Base-by-base conservation (phyloP, 441 rosid species). In the Mallotus japonicus region DNA sequence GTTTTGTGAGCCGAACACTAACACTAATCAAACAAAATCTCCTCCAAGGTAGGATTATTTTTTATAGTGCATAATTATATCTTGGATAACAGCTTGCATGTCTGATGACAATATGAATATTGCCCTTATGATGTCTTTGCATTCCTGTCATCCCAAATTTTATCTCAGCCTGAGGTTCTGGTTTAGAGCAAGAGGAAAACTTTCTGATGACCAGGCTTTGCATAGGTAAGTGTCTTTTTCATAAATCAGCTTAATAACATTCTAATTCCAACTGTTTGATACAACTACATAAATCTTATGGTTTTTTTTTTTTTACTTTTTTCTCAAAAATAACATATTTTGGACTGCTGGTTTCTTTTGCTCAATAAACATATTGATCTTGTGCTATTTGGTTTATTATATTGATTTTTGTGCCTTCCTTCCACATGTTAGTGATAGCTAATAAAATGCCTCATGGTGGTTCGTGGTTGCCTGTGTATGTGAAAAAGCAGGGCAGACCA, bases 141-240 rank as follows among this genome's bases (percentile, higher is more conserved):
- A 53, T 14, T 68, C 37, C 16, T 34, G 19, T 67, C 69, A 69
- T 65, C 50, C 68, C 55, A 34, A 73, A 65, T 73, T 73, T 76
- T 56, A 55, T 79, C 75, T 72, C 92, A 93, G 98, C 59, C 78
- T 93, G 85, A 95, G 76, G 85, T 90, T 82, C 78, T 95, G 99
- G 99, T 86, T 93, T 84, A 91, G 91, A 86, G 91, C 99, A 75
- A 89, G 78, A 82, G 99, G 98, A 78, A 90, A 87, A 76, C 97
- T 95, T 65, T 91, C 98, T 50, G 97, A 95, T 78, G 99, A 93
- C 79, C 95, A 88, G 79, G 97, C 99, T 69, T 82, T 95, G 85
- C 98, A 95, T 76, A 85, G 98, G 98, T 91, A 71, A 76, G 88
- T 65, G 88, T 65, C 54, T 70, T 67, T 56, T 51, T 69, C 24